Conservation (phyloP, 2,329 filamentous ascomycete genomes). For the Leptosphaerulina australis region DNA sequence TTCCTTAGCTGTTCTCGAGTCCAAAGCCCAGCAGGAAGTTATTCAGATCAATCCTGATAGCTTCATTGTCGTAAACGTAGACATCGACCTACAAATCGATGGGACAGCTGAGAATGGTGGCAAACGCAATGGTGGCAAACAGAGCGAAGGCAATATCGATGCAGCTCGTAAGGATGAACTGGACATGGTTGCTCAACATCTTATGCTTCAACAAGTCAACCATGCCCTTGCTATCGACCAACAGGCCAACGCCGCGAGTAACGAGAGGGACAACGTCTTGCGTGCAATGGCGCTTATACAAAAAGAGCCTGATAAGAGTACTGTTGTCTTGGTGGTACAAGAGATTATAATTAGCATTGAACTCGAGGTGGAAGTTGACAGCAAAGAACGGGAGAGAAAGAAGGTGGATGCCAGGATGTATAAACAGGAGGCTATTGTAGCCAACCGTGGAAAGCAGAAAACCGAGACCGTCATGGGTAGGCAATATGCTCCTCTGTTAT, state of each 20-base stretch:
- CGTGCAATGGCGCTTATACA: slow-evolving; percentile 1
- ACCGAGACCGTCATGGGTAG: slow-evolving; percentile 9
- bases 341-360: neutral
- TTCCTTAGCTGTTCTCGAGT: neutral
- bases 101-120: no score
- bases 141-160: neutral
- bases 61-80: neutral
- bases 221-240: slow-evolving; percentile 4
- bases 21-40: neutral
- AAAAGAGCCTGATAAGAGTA: slow-evolving; percentile 4
- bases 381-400: neutral
- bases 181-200: neutral
- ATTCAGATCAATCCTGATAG: neutral
- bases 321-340: slow-evolving; percentile 4
- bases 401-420: neutral
- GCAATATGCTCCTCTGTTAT: no score
- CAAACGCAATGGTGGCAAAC: neutral
- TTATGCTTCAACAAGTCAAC: slow-evolving; percentile 6
- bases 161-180: neutral
- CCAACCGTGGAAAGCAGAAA: slow-evolving; percentile 7
- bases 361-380: neutral
- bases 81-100: no score
- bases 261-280: slow-evolving; percentile 6
- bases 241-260: slow-evolving; percentile 1
- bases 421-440: slow-evolving; percentile 10